A percentile compares a stretch with the other conserved stretches of the same genome.
Evolutionary conservation across 805 yeast species (phyloP).

Genomic region (Hanseniaspora jakobsenii): DNA sequence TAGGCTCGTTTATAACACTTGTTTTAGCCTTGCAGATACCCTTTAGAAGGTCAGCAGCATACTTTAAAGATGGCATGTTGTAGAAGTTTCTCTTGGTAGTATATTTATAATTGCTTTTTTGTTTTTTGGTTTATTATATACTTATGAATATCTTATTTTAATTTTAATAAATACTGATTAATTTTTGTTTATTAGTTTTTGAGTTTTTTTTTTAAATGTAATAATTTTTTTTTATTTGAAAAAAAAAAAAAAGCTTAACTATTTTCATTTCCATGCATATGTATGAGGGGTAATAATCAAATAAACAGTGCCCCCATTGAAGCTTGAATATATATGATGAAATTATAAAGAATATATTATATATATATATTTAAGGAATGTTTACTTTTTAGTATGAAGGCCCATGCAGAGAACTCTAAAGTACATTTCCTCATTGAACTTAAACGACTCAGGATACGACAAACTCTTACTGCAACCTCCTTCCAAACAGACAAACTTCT

Average conservation of each 20-base stretch:
- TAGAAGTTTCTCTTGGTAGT: too few relatives aligned
- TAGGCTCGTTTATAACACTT: constrained; percentile 19
- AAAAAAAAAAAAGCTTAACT: constrained; percentile 2
- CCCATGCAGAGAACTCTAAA: constrained; percentile 42
- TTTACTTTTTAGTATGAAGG: too few relatives aligned
- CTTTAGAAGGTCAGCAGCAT: neutral
- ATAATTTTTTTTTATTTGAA: neutral
- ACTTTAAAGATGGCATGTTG: constrained; percentile 2
- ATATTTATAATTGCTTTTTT: neutral
- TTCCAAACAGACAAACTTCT: constrained; percentile 40
- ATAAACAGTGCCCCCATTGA: too few relatives aligned
- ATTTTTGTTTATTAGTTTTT: too few relatives aligned
- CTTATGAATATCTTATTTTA: neutral
- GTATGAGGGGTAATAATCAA: too few relatives aligned
- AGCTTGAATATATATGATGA: too few relatives aligned
- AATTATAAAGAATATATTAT: too few relatives aligned
- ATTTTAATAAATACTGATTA: neutral
- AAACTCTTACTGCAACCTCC: constrained; percentile 40
- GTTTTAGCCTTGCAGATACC: neutral
- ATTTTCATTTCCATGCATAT: too few relatives aligned
- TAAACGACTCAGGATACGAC: constrained; percentile 28
- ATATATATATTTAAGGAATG: too few relatives aligned
- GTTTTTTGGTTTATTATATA: neutral
- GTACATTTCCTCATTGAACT: constrained; percentile 42
- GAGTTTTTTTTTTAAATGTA: neutral